Base-by-base conservation (phyloP, 2,329 filamentous ascomycete genomes). In the Penicillium janthinellum region DNA sequence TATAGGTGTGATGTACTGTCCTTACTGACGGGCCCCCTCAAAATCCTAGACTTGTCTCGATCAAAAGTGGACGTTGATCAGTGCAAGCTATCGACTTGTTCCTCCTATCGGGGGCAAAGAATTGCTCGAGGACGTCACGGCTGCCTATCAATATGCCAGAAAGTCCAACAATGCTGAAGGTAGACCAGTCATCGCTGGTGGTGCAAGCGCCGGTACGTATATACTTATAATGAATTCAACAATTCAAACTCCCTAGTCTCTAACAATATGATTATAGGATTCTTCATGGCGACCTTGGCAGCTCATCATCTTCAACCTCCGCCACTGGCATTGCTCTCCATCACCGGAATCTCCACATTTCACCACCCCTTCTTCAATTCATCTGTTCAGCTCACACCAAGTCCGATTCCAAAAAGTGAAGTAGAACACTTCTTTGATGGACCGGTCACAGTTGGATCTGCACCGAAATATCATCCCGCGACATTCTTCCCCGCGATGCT, bases 291-390 rank as follows among this genome's bases (percentile, higher is more conserved):
- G 11, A 14, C n/a, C 17, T 22, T 54, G 28, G 38, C 31, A 12
- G 38, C 51, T n/a, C 51, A 54, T 34, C 51, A 54, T 8, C 51
- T 54, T 22, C 38, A 54, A 31, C 51, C 51, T 22, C 22, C 50
- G 14, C 51, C 51, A 1, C 25, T 54, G 7, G 51, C 51, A n/a
- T 34, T 54, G 11, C 5, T 54, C 22, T 54, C 38, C 31, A 54
- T 54, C 31, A 54, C 15, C 8, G 51, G 51, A 20, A 54, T 54
- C 12, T 15, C 51, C 28, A 54, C 38, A 6, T 54, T 54, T 12
- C 51, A 34, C n/a, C 51, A 54, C n/a, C 38, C 39, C 17, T 54
- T 54, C 28, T 54, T 34, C 39, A n/a, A 37, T 7, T 54, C 39
- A 15, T 54, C 51, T 4, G n/a, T n/a, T 5, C 51, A 45, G 10